Evolutionary conservation across 2,329 filamentous ascomycete genomes (phyloP), one percentile per base, ranked within the genome.

Genomic region (Fusarium devonianum): DNA sequence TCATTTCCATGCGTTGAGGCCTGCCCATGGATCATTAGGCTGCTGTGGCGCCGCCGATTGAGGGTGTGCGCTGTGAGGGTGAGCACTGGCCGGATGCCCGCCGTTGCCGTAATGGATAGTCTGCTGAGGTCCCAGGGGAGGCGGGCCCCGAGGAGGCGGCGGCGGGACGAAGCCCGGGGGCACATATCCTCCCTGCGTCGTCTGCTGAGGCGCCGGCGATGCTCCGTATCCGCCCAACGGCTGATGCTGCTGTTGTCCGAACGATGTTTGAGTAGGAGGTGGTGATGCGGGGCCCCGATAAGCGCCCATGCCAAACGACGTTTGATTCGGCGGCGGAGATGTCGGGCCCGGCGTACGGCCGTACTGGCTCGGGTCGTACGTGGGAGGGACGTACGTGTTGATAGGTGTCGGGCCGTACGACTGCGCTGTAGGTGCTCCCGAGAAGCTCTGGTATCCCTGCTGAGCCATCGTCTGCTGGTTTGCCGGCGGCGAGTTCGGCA

Each of bases 251-350:
- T 68, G n/a, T n/a, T n/a, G 64, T 67, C 69, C 69, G 49, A 80
- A 79, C 1, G 72, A 71, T 4, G 76, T 73, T 66, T 88, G 85
- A 26, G 80, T 83, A 3, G 85, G 78, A 0, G 86, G 80, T 7
- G 81, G 80, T 10, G 80, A 83, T n/a, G 75, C 72, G 1, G 79
- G 75, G 5, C 69, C 69, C 19, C 71, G 65, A 56, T 71, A 69
- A 14, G 66, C 69, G 11, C 68, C 69, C 39, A 75, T 67, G 9
- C 70, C 72, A 66, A 81, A 80, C 2, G 73, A 73, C 2, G 76
- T 73, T 65, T 89, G 86, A 14, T 80, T 83, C 3, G 87, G 80
- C 1, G 87, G 80, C n/a, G 84, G 83, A 9, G 84, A 87, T 22
- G 79, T 79, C 44, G 82, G 76, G 2, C 80, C 80, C 2, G 81